A percentile compares a stretch with the other conserved stretches of the same genome.
Evolutionary conservation across 352 stramenopile genomes (phyloP).

Genomic region (Pythium periplocum): DNA sequence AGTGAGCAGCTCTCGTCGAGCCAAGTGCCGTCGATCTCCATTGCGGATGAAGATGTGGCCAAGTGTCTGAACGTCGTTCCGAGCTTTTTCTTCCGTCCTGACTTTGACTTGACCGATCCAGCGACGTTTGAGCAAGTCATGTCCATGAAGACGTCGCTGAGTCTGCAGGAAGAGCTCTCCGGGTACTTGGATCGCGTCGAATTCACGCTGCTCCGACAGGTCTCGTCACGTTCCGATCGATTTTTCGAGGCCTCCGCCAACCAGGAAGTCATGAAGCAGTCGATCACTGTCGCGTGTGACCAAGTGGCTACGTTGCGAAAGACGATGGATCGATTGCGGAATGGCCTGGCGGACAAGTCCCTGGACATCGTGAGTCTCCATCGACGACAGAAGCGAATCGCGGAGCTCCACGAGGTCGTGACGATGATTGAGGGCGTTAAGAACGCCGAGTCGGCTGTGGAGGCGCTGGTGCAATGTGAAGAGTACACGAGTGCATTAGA

Average conservation of each 20-base stretch:
- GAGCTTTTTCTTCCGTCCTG: constrained; percentile 74
- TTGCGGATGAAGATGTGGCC: constrained; percentile 77
- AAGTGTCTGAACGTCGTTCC: constrained; percentile 74
- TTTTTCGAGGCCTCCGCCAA: constrained; percentile 84
- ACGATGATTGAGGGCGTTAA: constrained; percentile 84
- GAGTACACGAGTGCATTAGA: constrained; percentile 78
- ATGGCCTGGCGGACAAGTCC: constrained; percentile 76
- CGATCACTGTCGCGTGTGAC: constrained; percentile 68
- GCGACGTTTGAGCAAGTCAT: constrained; percentile 79
- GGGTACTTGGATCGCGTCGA: constrained; percentile 81
- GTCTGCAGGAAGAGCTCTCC: constrained; percentile 74
- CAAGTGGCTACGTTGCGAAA: constrained; percentile 73
- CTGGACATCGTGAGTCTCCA: constrained; percentile 86
- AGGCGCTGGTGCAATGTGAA: constrained; percentile 79
- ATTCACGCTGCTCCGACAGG: constrained; percentile 79
- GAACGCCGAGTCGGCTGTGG: constrained; percentile 73
- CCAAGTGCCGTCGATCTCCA: constrained; percentile 73
- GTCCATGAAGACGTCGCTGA: constrained; percentile 46
- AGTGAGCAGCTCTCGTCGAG: constrained; percentile 80
- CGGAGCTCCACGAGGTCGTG: constrained; percentile 74
- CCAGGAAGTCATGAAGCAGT: constrained; percentile 85
- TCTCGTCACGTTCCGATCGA: constrained; percentile 76
- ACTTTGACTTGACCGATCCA: constrained; percentile 73
- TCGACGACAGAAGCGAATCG: constrained; percentile 72
- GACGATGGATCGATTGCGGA: constrained; percentile 80